Conservation (phyloP, 257 asterid genomes). For the Ocimum tenuiflorum region DNA sequence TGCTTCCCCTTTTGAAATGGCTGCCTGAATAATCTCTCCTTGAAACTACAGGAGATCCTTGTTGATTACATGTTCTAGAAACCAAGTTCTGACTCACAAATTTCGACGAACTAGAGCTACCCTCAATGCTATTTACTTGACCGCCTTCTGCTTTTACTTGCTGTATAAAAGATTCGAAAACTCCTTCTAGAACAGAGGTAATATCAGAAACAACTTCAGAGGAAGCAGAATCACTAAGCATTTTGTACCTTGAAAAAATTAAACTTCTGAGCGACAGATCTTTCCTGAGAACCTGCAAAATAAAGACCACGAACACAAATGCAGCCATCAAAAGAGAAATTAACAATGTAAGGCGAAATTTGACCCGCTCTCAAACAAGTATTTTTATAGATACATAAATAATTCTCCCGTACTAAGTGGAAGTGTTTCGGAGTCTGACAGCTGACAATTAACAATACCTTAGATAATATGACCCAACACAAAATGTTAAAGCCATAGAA, state of each 20-base stretch:
- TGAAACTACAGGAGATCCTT: conserved; percentile 45
- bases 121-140: conserved; percentile 36
- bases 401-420: no score
- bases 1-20: conserved; percentile 32
- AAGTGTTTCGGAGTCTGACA: no score
- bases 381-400: background rate
- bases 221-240: conserved; percentile 55
- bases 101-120: conserved; percentile 36
- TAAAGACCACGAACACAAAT: conserved; percentile 19
- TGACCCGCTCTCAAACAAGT: conserved; percentile 9
- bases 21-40: conserved; percentile 32
- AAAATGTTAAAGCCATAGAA: no score
- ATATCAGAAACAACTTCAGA: conserved; percentile 56
- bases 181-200: conserved; percentile 54
- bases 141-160: conserved; percentile 43
- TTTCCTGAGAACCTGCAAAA: conserved; percentile 62
- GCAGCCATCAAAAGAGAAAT: conserved; percentile 15
- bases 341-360: conserved; percentile 9
- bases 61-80: conserved; percentile 38
- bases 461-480: no score
- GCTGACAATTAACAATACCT: no score
- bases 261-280: conserved; percentile 48
- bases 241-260: conserved; percentile 61
- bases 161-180: conserved; percentile 50
- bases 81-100: conserved; percentile 33